Evolutionary conservation across 805 yeast genomes (phyloP).

Genomic region (Ogataea neopini): DNA sequence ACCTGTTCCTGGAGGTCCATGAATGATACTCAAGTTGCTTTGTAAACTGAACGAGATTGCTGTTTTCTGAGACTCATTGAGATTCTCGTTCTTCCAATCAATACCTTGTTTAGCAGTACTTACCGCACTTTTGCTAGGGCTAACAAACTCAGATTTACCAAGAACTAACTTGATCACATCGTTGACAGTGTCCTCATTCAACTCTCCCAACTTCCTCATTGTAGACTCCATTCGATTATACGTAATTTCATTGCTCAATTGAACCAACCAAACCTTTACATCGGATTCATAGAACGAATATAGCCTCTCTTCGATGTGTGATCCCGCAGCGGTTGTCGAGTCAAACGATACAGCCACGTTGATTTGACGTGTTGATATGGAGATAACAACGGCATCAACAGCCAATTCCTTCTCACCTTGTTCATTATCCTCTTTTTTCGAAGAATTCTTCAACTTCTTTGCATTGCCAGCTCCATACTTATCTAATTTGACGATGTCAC

Average conservation of each 20-base stretch:
- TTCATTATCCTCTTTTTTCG: slow-evolving; percentile 31
- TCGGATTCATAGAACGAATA: slow-evolving; percentile 46
- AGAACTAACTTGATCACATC: slow-evolving; percentile 46
- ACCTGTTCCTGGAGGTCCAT: slow-evolving; percentile 86
- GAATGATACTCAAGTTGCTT: slow-evolving; percentile 55
- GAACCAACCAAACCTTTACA: slow-evolving; percentile 63
- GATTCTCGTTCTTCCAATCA: slow-evolving; percentile 41
- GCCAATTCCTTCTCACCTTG: slow-evolving; percentile 25
- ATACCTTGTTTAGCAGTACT: slow-evolving; percentile 13
- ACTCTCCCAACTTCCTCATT: slow-evolving; percentile 61
- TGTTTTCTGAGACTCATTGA: slow-evolving; percentile 69
- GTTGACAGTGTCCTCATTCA: slow-evolving; percentile 37
- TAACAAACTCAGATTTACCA: slow-evolving; percentile 42
- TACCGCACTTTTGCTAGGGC: slow-evolving; percentile 25
- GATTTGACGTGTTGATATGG: slow-evolving; percentile 47
- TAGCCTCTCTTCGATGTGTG: slow-evolving; percentile 50
- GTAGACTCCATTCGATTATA: slow-evolving; percentile 79
- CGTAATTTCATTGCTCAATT: slow-evolving; percentile 67
- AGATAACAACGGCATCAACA: slow-evolving; percentile 67
- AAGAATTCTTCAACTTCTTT: slow-evolving; percentile 31
- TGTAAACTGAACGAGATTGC: slow-evolving; percentile 74
- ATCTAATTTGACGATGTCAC: slow-evolving; percentile 74
- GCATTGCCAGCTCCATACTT: slow-evolving; percentile 34
- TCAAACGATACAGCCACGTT: slow-evolving; percentile 62
- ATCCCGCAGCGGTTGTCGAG: slow-evolving; percentile 25